A percentile compares a stretch with the other conserved stretches of the same genome.
Conservation (phyloP, 805 yeast genomes). For the Spathaspora gorwiae region DNA sequence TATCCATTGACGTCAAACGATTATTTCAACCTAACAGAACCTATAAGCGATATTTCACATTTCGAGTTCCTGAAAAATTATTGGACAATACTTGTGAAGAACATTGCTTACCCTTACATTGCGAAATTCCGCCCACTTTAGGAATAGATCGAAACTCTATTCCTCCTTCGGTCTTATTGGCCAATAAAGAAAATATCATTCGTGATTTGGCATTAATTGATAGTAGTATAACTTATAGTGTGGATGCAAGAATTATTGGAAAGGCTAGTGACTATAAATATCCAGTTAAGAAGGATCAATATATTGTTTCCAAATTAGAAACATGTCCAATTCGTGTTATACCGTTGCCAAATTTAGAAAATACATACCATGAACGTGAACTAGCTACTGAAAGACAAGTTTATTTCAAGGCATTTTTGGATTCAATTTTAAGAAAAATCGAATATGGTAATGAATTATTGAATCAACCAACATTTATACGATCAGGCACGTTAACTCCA, state of each 20-base stretch:
- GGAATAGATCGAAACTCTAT: conserved; percentile 25
- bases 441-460: conserved; percentile 17
- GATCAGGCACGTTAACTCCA: conserved; percentile 5
- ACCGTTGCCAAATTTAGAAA: conserved; percentile 24
- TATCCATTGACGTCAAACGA: conserved; percentile 34
- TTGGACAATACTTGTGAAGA: conserved; percentile 36
- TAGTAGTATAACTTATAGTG: conserved; percentile 30
- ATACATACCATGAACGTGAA: conserved; percentile 9
- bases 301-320: conserved; percentile 33
- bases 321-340: conserved; percentile 31
- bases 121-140: conserved; percentile 33
- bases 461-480: conserved; percentile 8
- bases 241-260: conserved; percentile 39
- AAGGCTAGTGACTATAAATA: conserved; percentile 31
- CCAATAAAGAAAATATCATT: conserved; percentile 17
- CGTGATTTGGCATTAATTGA: conserved; percentile 35
- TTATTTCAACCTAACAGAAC: conserved; percentile 33
- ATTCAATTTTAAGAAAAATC: conserved; percentile 24
- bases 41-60: conserved; percentile 39
- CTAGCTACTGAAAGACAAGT: conserved; percentile 16
- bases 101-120: conserved; percentile 32
- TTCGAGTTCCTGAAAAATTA: conserved; percentile 36
- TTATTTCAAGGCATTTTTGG: conserved; percentile 32
- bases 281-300: conserved; percentile 21
- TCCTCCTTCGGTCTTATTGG: conserved; percentile 21